phyloP scores from a whole-genome alignment of 768 basidiomycete genomes.

The Mycena sanguinolenta region DNA sequence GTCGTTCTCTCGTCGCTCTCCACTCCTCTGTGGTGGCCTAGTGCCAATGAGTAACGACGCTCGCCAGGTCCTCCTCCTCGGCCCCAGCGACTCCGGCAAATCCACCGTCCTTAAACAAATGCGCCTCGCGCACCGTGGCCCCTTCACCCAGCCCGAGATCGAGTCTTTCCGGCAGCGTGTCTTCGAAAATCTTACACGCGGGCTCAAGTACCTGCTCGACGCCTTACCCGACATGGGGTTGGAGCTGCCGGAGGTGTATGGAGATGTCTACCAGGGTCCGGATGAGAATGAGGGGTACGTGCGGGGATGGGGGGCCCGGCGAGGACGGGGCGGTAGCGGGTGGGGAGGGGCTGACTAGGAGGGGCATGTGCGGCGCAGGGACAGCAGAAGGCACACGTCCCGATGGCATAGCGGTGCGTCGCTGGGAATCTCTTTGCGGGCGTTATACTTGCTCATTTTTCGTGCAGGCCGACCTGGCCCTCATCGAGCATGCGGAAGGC shows the following conservation, averaged over 20 bases:
- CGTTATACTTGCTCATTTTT: neutral
- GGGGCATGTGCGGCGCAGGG: neutral
- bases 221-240: conserved; percentile 93
- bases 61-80: conserved; percentile 85
- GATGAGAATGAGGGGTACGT: too few species aligned
- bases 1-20: too few species aligned
- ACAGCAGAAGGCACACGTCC: too few species aligned
- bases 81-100: conserved; percentile 95
- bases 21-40: too few species aligned
- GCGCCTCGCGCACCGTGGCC: conserved; percentile 91
- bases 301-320: conserved; percentile 13
- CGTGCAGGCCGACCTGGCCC: conserved; percentile 61
- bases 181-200: conserved; percentile 92
- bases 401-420: neutral
- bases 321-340: neutral
- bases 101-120: conserved; percentile 98
- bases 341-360: neutral
- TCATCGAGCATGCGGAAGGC: conserved; percentile 78
- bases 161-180: conserved; percentile 93
- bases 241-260: conserved; percentile 73
- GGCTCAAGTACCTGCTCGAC: conserved; percentile 85
- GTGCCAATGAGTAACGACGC: too few species aligned
- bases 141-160: conserved; percentile 85
- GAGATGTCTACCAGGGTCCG: conserved; percentile 15
- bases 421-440: neutral